Conservation (phyloP, 257 asterid species). For the Handroanthus guayacan region DNA sequence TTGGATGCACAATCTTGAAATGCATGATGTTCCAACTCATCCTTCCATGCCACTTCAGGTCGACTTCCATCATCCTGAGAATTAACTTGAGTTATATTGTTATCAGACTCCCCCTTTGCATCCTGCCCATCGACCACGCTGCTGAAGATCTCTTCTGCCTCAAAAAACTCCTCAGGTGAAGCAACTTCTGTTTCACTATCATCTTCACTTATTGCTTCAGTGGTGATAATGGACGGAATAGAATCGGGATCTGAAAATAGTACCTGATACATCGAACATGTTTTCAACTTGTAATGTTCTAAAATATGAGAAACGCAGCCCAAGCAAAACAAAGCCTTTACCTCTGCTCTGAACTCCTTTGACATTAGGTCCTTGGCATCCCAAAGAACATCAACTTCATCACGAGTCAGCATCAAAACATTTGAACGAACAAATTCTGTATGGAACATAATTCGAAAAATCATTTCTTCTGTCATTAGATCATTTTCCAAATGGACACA, state of each 20-base stretch:
- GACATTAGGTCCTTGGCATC: conserved; percentile 65
- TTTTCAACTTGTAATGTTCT: conserved; percentile 47
- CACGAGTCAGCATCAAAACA: conserved; percentile 68
- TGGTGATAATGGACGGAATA: conserved; percentile 55
- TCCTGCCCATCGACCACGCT: conserved; percentile 60
- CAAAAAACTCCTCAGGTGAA: conserved; percentile 82
- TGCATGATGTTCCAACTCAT: conserved; percentile 58
- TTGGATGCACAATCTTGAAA: conserved; percentile 68
- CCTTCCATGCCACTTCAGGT: conserved; percentile 49
- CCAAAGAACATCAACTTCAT: conserved; percentile 77
- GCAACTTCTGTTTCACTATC: conserved; percentile 59
- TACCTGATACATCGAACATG: conserved; percentile 61
- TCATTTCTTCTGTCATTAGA: conserved; percentile 62
- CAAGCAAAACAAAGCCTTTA: conserved; percentile 43
- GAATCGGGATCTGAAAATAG: conserved; percentile 76
- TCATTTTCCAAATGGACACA: conserved; percentile 75
- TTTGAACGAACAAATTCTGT: conserved; percentile 72
- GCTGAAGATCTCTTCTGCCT: conserved; percentile 86
- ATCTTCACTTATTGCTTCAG: conserved; percentile 56
- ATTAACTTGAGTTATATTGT: conserved; percentile 43
- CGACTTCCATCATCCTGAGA: conserved; percentile 50
- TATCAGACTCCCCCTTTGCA: conserved; percentile 53
- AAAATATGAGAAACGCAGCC: conserved; percentile 32
- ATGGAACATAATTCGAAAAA: conserved; percentile 75
- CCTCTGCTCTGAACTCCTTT: conserved; percentile 78